Conservation (phyloP, 2,329 filamentous ascomycete species). For the Apiospora phragmitis region DNA sequence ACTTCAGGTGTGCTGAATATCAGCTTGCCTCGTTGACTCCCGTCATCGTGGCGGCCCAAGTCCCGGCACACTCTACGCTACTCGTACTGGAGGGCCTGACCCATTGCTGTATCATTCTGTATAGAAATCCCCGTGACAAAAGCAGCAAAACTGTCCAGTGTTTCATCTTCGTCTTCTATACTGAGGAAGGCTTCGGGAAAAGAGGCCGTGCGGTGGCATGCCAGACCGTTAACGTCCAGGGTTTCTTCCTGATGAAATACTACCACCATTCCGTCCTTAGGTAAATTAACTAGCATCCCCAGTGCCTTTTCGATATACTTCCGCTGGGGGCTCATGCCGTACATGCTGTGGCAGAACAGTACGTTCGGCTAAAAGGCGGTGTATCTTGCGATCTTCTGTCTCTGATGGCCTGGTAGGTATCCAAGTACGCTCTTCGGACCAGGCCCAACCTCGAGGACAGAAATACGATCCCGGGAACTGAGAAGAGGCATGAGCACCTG, state of each 20-base stretch:
- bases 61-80: conserved; percentile 56
- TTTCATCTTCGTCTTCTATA: conserved; percentile 45
- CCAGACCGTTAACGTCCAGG: conserved; percentile 47
- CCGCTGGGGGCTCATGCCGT: conserved; percentile 55
- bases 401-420: conserved; percentile 42
- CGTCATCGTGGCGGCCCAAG: conserved; percentile 37
- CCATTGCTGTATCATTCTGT: conserved; percentile 23
- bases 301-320: conserved; percentile 47
- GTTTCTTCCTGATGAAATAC: conserved; percentile 55
- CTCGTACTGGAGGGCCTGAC: conserved; percentile 33
- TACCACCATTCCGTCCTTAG: conserved; percentile 44
- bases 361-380: conserved; percentile 54
- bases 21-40: conserved; percentile 38
- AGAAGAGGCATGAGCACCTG: conserved; percentile 42
- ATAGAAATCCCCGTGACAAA: conserved; percentile 50
- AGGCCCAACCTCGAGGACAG: conserved; percentile 60
- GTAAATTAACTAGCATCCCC: conserved; percentile 42
- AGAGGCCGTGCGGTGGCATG: conserved; percentile 45
- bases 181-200: conserved; percentile 46
- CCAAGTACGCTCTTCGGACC: conserved; percentile 56
- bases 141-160: conserved; percentile 50
- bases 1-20: conserved; percentile 47
- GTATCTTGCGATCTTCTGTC: conserved; percentile 49
- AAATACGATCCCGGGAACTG: conserved; percentile 42
- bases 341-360: conserved; percentile 64